These are phyloP conservation scores for Dactylellina drechsleri DNA, from an alignment of 2,329 filamentous ascomycete genomes.

Conservation along the genomic window DNA sequence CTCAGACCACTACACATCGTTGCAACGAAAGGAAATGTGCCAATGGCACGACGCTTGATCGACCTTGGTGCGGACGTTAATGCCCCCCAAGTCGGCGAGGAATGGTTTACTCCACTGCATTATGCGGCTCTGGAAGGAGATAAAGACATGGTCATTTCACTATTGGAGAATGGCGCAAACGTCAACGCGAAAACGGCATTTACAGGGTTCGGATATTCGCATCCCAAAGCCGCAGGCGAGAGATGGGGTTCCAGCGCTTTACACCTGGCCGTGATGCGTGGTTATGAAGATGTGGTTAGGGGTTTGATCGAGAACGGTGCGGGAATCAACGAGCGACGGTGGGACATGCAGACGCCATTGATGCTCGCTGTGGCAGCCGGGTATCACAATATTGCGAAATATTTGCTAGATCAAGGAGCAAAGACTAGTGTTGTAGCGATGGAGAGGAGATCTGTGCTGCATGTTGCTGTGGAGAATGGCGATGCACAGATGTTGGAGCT, in stretches of 20 bases:
- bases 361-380: constrained; percentile 26
- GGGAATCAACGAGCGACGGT: constrained; percentile 36
- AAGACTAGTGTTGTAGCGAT: constrained; percentile 41
- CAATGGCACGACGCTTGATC: constrained; percentile 9
- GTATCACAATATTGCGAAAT: constrained; percentile 22
- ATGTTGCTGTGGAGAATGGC: constrained; percentile 36
- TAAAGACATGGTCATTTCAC: constrained; percentile 5
- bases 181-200: constrained; percentile 39
- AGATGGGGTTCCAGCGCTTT: constrained; percentile 40
- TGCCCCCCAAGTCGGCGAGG: constrained; percentile 23
- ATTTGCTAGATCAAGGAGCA: constrained; percentile 30
- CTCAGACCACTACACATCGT: constrained; percentile 43
- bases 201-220: constrained; percentile 38
- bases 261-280: constrained; percentile 35
- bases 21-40: constrained; percentile 13
- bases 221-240: constrained; percentile 43
- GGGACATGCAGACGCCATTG: constrained; percentile 46
- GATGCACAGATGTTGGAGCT: constrained; percentile 39
- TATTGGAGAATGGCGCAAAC: constrained; percentile 34
- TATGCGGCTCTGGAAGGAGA: constrained; percentile 21
- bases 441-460: constrained; percentile 36
- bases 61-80: constrained; percentile 34
- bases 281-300: constrained; percentile 22
- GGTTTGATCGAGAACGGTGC: constrained; percentile 21
- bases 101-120: constrained; percentile 47